Percentiles rank a stretch among this genome's conserved stretches.
phyloP scores from a whole-genome alignment of 2,329 filamentous ascomycete genomes.

The Aspergillus oerlinghausenensis region DNA sequence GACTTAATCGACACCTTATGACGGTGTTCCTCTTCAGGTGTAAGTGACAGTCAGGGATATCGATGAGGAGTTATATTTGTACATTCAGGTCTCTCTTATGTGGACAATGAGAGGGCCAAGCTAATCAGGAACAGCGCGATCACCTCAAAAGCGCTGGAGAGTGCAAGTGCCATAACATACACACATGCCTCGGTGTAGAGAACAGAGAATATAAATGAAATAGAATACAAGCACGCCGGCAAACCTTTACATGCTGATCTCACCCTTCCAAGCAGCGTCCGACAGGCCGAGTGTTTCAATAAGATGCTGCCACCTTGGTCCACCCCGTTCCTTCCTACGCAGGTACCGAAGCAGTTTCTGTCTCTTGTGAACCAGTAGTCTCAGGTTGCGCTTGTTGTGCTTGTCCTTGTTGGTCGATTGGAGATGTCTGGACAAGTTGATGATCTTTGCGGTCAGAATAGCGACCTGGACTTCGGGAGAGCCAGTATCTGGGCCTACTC shows the following conservation, averaged over 20 bases:
- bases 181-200: slow-evolving; percentile 11
- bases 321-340: slow-evolving; percentile 82
- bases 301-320: slow-evolving; percentile 83
- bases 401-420: slow-evolving; percentile 76
- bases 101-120: neutral
- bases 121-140: neutral
- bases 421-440: slow-evolving; percentile 69
- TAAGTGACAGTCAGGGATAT: neutral
- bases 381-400: slow-evolving; percentile 86
- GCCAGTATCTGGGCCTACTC: slow-evolving; percentile 87
- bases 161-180: slow-evolving; percentile 12
- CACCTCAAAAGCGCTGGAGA: neutral
- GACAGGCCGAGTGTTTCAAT: slow-evolving; percentile 79
- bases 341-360: slow-evolving; percentile 87
- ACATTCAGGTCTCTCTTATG: neutral
- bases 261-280: slow-evolving; percentile 82
- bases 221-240: slow-evolving; percentile 12
- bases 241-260: slow-evolving; percentile 66
- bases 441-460: slow-evolving; percentile 90
- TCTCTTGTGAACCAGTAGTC: slow-evolving; percentile 77
- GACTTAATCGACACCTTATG: neutral
- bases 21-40: neutral
- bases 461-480: slow-evolving; percentile 97
- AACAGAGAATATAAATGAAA: slow-evolving; percentile 4
- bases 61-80: neutral